phyloP scores from a whole-genome alignment of 2,329 filamentous ascomycete genomes.

The Fusarium metavorans region DNA sequence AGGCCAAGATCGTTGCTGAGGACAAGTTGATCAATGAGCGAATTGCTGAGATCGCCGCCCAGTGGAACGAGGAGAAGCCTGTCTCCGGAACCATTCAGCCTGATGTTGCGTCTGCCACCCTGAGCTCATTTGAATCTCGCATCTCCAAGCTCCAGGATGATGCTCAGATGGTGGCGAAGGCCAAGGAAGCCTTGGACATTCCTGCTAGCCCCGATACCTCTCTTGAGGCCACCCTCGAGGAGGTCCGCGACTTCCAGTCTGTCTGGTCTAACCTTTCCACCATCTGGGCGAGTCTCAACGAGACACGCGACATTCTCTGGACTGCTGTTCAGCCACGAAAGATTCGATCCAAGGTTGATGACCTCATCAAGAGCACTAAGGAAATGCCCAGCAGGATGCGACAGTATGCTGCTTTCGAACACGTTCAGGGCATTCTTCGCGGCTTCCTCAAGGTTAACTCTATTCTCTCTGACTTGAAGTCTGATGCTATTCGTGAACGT shows the following conservation, averaged over 20 bases:
- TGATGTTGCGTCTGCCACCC: constrained; percentile 84
- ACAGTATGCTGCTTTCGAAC: constrained; percentile 99
- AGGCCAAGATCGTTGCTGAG: constrained; percentile 94
- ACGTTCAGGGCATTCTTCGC: constrained; percentile 91
- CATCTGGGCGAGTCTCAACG: constrained; percentile 96
- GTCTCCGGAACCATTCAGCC: constrained; percentile 95
- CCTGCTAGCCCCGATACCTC: constrained; percentile 82
- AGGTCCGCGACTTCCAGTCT: constrained; percentile 98
- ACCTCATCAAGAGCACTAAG: constrained; percentile 96
- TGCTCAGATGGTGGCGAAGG: constrained; percentile 92
- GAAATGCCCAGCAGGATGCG: constrained; percentile 99
- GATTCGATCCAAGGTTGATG: constrained; percentile 88
- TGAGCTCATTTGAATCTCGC: constrained; percentile 84
- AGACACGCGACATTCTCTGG: constrained; percentile 93
- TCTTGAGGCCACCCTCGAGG: constrained; percentile 88
- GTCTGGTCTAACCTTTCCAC: constrained; percentile 97
- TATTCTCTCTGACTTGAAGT: constrained; percentile 90
- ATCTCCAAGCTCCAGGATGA: constrained; percentile 89
- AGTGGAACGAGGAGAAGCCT: constrained; percentile 98
- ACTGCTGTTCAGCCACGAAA: constrained; percentile 95
- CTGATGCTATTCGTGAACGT: constrained; percentile 93
- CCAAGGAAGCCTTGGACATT: constrained; percentile 95
- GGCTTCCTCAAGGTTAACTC: constrained; percentile 92
- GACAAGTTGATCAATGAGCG: constrained; percentile 92
- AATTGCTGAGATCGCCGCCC: constrained; percentile 83